Percentiles rank a stretch among this genome's conserved stretches.
phyloP scores from a whole-genome alignment of 1,284 basidiomycete genomes.

The Ustilago sp. region DNA sequence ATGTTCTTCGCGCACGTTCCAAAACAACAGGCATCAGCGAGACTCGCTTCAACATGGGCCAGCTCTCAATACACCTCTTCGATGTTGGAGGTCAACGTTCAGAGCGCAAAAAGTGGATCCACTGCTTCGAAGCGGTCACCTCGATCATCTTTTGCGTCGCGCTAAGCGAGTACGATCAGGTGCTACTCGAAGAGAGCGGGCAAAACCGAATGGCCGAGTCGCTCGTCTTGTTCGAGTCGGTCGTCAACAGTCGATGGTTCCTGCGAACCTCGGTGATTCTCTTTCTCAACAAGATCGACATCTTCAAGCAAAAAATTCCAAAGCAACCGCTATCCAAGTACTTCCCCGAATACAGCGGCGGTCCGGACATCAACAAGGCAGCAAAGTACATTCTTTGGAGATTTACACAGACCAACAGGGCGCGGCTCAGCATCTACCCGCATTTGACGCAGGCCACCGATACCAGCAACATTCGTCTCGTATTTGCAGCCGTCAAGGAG shows the following conservation, averaged over 20 bases:
- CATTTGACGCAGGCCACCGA: constrained; percentile 75
- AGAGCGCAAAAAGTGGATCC: constrained; percentile 68
- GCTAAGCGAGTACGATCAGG: constrained; percentile 67
- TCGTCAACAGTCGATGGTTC: constrained; percentile 93
- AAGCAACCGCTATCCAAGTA: constrained; percentile 81
- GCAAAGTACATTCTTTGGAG: constrained; percentile 98
- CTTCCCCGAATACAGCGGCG: constrained; percentile 92
- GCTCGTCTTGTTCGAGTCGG: constrained; percentile 89
- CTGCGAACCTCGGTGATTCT: constrained; percentile 87
- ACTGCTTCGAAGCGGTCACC: constrained; percentile 68
- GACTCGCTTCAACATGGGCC: constrained; percentile 74
- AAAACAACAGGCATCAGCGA: constrained; percentile 95
- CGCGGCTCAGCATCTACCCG: constrained; percentile 64
- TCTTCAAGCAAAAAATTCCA: constrained; percentile 92
- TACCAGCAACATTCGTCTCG: constrained; percentile 80
- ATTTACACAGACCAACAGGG: constrained; percentile 92
- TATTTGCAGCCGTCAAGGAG: constrained; percentile 97
- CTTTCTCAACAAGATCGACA: constrained; percentile 89
- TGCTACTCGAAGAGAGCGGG: constrained; percentile 62
- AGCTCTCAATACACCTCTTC: constrained; percentile 70
- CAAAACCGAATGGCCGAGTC: constrained; percentile 95
- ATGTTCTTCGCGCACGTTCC: constrained; percentile 87
- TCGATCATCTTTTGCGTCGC: constrained; percentile 68
- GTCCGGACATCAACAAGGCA: constrained; percentile 94
- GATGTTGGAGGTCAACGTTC: constrained; percentile 67